Evolutionary conservation across 306 rosid species (phyloP).

Genomic region (Pachyrhizus erosus): DNA sequence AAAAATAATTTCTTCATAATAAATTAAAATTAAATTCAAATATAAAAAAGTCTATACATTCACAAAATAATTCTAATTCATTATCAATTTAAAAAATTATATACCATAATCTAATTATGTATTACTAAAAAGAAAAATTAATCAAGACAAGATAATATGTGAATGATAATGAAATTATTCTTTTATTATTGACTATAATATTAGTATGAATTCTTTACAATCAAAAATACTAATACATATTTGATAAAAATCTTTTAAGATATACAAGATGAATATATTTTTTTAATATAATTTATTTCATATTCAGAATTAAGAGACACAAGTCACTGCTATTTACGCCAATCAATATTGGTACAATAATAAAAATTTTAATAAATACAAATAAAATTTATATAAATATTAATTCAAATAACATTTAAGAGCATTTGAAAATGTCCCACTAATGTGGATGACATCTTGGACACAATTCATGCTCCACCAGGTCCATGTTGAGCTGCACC

Average conservation of each 20-base stretch:
- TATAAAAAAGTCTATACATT: too few relatives aligned
- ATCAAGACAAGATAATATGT: not conserved
- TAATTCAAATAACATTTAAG: not conserved
- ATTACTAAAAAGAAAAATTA: not conserved
- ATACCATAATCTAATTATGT: not conserved
- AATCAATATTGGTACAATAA: too few relatives aligned
- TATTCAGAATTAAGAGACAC: too few relatives aligned
- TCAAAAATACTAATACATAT: too few relatives aligned
- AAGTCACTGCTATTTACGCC: too few relatives aligned
- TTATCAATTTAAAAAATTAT: not conserved
- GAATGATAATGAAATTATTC: not conserved
- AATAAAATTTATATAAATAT: too few relatives aligned
- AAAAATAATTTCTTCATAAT: not conserved
- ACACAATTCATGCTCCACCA: conserved; percentile 47
- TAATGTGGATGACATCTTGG: conserved; percentile 46
- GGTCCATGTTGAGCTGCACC: conserved; percentile 16
- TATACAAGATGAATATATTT: too few relatives aligned
- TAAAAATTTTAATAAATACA: too few relatives aligned
- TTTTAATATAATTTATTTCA: too few relatives aligned
- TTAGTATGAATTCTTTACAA: too few relatives aligned
- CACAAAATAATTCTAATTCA: not conserved
- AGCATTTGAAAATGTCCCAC: conserved; percentile 17
- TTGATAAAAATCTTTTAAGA: too few relatives aligned
- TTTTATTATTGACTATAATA: too few relatives aligned
- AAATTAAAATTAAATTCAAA: not conserved